Base-by-base conservation (phyloP, 2,329 filamentous ascomycete genomes). In the Nemania diffusa region DNA sequence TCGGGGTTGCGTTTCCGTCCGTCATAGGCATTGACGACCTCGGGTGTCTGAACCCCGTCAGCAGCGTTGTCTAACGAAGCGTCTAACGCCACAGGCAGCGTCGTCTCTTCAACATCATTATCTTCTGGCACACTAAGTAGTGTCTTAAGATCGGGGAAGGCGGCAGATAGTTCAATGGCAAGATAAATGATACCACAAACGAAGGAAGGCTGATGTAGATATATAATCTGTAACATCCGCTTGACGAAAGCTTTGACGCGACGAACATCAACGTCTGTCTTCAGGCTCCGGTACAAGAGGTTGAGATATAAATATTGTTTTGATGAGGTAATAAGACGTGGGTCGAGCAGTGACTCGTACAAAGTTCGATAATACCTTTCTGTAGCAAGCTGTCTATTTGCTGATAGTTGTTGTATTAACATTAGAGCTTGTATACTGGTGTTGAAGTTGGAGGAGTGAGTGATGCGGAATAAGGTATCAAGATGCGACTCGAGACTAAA, bases 361-460 rank as follows among this genome's bases (percentile, higher is more conserved):
- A 99, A 84, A 9, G 94, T 97, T 57, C 94, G 88, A 82, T 98
- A 99, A 82, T 97, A 99, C 68, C 96, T 88, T 75, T 99, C 96
- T 13, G 91, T 90, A 4, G 91, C 91, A 61, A 95, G 85, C 74
- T 94, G 91, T 77, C 96, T 93, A 2, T 90, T 88, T 1, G 90
- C 85, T 0, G 94, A 92, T 29, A 99, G 87, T 78, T 98, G 96
- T 78, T 98, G 96, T 72, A 99, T 97, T 55, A 99, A 84, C 82
- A 97, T 91, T 71, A 99, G 87, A 37, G 96, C 95, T 80, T 99
- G 96, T 42, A 99, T 93, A 77, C 94, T 96, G 0, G 96, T 99
- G 81, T 98, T 99, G 86, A 99, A 98, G 80, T 99, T 99, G 64
- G 95, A 93, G 0, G 95, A 98, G 80, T 99, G 96, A 0, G 96